Evolutionary conservation across 2,329 filamentous ascomycete species (phyloP).

Genomic region (Shiraia sp.): DNA sequence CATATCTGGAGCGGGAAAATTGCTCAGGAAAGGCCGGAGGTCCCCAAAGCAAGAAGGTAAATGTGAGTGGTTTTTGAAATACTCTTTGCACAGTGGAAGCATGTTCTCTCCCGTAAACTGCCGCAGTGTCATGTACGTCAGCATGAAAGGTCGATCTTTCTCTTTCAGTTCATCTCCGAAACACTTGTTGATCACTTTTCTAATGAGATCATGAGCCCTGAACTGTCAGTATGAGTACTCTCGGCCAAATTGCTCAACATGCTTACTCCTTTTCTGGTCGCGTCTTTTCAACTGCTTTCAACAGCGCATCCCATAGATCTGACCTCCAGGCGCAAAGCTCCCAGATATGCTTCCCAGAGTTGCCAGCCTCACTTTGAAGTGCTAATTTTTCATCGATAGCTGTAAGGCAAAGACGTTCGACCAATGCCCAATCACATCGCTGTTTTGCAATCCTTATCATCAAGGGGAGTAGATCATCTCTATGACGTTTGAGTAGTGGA

Average conservation of each 20-base stretch:
- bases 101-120: constrained; percentile 10
- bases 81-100: constrained; percentile 22
- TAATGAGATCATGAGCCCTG: constrained; percentile 10
- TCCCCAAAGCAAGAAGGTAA: constrained; percentile 34
- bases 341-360: constrained; percentile 4
- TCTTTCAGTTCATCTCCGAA: constrained; percentile 12
- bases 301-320: constrained; percentile 17
- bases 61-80: constrained; percentile 23
- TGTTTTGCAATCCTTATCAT: constrained; percentile 13
- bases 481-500: constrained; percentile 24
- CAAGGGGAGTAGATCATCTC: constrained; percentile 26
- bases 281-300: constrained; percentile 10
- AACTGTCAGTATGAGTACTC: constrained; percentile 1
- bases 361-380: constrained; percentile 3
- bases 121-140: constrained; percentile 20
- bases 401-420: constrained; percentile 20
- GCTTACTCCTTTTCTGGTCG: constrained; percentile 16
- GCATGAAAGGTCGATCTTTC: constrained; percentile 17
- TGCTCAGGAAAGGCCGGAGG: constrained; percentile 27
- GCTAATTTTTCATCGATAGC: constrained; percentile 16
- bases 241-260: neutral
- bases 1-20: constrained; percentile 14
- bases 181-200: constrained; percentile 10
- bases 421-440: constrained; percentile 15
- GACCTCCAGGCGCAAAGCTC: constrained; percentile 17